Conservation (phyloP, 1,139 yeast genomes). For the Magnusiomyces fungicola region DNA sequence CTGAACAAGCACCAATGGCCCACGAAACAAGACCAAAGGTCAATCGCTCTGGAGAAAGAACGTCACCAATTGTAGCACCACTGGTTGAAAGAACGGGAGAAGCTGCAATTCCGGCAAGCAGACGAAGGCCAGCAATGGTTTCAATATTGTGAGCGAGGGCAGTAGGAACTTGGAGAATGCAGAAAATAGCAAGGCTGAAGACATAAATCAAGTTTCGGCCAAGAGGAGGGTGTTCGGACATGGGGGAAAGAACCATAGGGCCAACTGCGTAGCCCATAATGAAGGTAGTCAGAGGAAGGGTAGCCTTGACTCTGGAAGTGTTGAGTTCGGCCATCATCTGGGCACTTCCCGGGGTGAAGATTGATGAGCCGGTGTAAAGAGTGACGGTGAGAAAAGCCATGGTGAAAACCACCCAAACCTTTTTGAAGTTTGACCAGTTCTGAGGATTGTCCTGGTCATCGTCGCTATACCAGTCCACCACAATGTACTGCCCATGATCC, state of each 20-base stretch:
- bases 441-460: constrained; percentile 53
- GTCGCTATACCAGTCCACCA: constrained; percentile 41
- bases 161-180: constrained; percentile 47
- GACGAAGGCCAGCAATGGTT: constrained; percentile 52
- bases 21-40: constrained; percentile 40
- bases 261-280: constrained; percentile 54
- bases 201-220: constrained; percentile 53
- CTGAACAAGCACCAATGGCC: constrained; percentile 50
- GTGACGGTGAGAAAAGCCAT: constrained; percentile 43
- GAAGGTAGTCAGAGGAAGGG: constrained; percentile 47
- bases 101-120: constrained; percentile 72
- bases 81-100: constrained; percentile 84
- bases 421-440: constrained; percentile 45
- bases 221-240: constrained; percentile 43
- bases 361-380: constrained; percentile 56
- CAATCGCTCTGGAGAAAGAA: constrained; percentile 20
- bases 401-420: constrained; percentile 36
- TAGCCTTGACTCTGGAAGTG: constrained; percentile 38
- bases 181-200: constrained; percentile 46
- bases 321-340: constrained; percentile 39
- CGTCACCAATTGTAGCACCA: constrained; percentile 76
- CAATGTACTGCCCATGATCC: constrained; percentile 8
- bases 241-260: constrained; percentile 48
- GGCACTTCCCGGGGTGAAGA: constrained; percentile 50
- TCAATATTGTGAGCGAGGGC: constrained; percentile 44